Conservation (phyloP, 257 asterid genomes). For the Salvia hispanica region DNA sequence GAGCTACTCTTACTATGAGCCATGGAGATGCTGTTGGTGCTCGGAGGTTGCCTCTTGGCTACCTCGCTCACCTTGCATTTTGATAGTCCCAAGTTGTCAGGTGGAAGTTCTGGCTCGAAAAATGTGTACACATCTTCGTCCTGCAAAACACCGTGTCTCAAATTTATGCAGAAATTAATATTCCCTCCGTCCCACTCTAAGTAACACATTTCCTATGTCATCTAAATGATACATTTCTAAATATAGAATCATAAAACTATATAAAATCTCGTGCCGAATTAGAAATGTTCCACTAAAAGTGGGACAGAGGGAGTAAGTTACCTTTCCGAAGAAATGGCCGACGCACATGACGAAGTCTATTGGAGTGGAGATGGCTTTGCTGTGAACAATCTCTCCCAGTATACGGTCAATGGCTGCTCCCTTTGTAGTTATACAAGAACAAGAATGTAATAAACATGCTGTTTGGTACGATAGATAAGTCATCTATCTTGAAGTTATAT, state of each 20-base stretch:
- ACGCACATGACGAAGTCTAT: conserved; percentile 86
- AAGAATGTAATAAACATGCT: too few relatives aligned
- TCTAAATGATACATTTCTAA: too few relatives aligned
- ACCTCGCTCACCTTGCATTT: conserved; percentile 43
- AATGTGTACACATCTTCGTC: conserved; percentile 90
- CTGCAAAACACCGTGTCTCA: conserved; percentile 33
- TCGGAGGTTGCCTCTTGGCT: conserved; percentile 6
- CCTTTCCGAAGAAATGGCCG: conserved; percentile 92
- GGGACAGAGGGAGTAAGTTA: conserved; percentile 14
- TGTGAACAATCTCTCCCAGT: conserved; percentile 90
- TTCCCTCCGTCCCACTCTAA: too few relatives aligned
- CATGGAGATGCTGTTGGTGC: too few relatives aligned
- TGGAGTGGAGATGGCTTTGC: conserved; percentile 71
- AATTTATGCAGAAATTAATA: neutral
- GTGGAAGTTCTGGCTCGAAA: conserved; percentile 94
- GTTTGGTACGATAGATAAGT: too few relatives aligned
- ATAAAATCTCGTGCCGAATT: too few relatives aligned
- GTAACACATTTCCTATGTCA: too few relatives aligned
- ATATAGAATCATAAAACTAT: too few relatives aligned
- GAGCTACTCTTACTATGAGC: neutral
- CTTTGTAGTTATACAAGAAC: conserved; percentile 32
- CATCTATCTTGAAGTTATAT: too few relatives aligned
- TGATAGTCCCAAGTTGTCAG: conserved; percentile 45
- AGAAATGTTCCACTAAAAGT: too few relatives aligned
- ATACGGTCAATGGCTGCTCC: conserved; percentile 97